These are phyloP conservation scores for Backusella psychrophila DNA, from an alignment of 192 early-diverging fungal species.

Conservation along the genomic window DNA sequence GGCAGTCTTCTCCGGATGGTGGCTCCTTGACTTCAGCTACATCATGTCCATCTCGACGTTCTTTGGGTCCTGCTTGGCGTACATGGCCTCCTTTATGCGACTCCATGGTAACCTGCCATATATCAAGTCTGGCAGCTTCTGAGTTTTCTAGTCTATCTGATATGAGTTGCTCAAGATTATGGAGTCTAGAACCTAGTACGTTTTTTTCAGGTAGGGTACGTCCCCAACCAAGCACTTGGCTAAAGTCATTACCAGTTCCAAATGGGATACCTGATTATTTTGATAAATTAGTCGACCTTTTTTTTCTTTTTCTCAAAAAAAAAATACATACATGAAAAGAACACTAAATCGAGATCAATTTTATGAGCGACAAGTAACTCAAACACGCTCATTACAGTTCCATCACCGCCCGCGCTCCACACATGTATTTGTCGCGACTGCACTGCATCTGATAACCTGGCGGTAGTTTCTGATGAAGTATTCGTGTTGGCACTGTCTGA, in stretches of 20 bases:
- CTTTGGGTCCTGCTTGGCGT: conserved; percentile 56
- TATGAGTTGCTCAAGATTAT: conserved; percentile 54
- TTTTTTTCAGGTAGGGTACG: conserved; percentile 58
- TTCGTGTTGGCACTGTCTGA: neutral
- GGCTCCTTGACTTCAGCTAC: conserved; percentile 23
- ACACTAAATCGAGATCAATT: conserved; percentile 61
- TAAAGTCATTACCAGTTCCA: conserved; percentile 75
- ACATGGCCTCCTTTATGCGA: conserved; percentile 63
- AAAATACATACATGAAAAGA: conserved; percentile 51
- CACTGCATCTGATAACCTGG: conserved; percentile 42
- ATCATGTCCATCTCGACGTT: conserved; percentile 42
- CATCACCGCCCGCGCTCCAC: conserved; percentile 78
- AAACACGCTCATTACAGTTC: conserved; percentile 70
- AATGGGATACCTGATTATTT: conserved; percentile 55
- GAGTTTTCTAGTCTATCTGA: conserved; percentile 55
- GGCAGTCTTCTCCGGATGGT: neutral
- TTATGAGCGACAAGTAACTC: conserved; percentile 59
- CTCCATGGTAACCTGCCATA: conserved; percentile 63
- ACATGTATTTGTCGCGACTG: conserved; percentile 57
- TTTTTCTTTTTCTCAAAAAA: neutral
- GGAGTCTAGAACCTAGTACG: conserved; percentile 56
- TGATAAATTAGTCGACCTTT: neutral
- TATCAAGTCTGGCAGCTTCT: conserved; percentile 62
- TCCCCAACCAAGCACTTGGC: conserved; percentile 76
- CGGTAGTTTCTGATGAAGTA: conserved; percentile 1